phyloP scores from a whole-genome alignment of 2,329 filamentous ascomycete species.

The Pseudocercospora crystallina region DNA sequence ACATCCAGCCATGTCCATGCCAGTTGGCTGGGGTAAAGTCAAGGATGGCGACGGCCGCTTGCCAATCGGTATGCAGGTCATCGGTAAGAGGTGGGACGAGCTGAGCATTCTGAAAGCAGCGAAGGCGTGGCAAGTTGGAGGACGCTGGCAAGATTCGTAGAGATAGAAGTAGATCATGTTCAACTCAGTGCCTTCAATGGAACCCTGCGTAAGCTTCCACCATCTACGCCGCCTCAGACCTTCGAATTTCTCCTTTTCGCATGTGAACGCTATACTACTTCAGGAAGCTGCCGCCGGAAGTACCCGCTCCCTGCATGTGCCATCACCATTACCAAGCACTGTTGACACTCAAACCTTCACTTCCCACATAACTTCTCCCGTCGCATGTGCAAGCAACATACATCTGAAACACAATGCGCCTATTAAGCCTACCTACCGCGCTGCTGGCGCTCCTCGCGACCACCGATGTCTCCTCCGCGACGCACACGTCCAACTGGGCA shows the following conservation, averaged over 20 bases:
- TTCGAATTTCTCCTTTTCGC: too few relatives aligned
- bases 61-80: slow-evolving; percentile 40
- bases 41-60: slow-evolving; percentile 30
- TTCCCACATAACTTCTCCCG: too few relatives aligned
- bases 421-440: slow-evolving; percentile 28
- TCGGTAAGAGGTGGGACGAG: slow-evolving; percentile 38
- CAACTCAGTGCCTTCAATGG: too few relatives aligned
- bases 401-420: slow-evolving; percentile 22
- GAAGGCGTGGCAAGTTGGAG: slow-evolving; percentile 37
- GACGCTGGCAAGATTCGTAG: slow-evolving; percentile 25
- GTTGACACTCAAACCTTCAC: too few relatives aligned
- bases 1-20: slow-evolving; percentile 52
- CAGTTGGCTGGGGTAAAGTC: slow-evolving; percentile 38
- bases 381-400: background rate
- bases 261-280: too few relatives aligned
- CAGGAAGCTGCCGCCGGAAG: too few relatives aligned
- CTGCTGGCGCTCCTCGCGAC: slow-evolving; percentile 28
- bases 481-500: slow-evolving; percentile 98
- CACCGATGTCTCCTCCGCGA: slow-evolving; percentile 51
- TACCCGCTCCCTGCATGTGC: too few relatives aligned
- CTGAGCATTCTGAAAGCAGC: slow-evolving; percentile 37
- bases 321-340: too few relatives aligned
- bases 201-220: too few relatives aligned
- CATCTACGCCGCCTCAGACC: too few relatives aligned
- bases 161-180: background rate